Conservation (phyloP, 306 rosid genomes). For the Ziziphus jujuba region DNA sequence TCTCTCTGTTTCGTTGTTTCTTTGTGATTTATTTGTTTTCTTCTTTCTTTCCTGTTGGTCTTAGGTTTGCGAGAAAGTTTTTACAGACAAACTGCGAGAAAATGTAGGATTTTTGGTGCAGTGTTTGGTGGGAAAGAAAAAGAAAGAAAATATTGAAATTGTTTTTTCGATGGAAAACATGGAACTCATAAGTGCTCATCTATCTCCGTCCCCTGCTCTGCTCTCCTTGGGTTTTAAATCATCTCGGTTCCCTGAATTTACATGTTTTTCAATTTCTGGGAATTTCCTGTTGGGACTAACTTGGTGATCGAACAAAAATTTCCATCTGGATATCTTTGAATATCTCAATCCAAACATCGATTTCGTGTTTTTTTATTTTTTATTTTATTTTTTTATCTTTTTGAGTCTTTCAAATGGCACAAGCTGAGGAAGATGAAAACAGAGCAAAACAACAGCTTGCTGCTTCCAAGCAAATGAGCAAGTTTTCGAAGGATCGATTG, state of each 20-base stretch:
- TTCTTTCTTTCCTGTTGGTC: neutral
- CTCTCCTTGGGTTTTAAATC: neutral
- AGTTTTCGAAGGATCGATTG: constrained; percentile 49
- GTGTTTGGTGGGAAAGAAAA: neutral
- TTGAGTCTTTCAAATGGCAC: constrained; percentile 44
- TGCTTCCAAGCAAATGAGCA: constrained; percentile 16
- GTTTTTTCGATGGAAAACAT: constrained; percentile 1
- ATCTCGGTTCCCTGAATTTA: neutral
- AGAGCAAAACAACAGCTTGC: constrained; percentile 21
- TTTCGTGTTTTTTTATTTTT: no score
- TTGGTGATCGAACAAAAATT: constrained; percentile 1
- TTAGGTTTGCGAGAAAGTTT: neutral
- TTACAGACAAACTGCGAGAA: constrained; percentile 21
- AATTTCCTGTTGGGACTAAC: neutral
- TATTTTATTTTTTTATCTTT: no score
- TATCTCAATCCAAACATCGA: neutral
- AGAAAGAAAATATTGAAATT: neutral
- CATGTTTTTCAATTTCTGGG: neutral
- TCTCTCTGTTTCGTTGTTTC: neutral
- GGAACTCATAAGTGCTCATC: neutral
- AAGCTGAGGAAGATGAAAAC: constrained; percentile 32
- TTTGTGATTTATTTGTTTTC: neutral
- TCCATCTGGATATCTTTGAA: constrained; percentile 1
- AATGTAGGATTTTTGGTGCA: constrained; percentile 15
- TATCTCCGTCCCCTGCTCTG: neutral